Evolutionary conservation across 1,284 basidiomycete genomes (phyloP), one percentile per base, ranked within the genome.

Genomic region (Clitocybe nebularis): DNA sequence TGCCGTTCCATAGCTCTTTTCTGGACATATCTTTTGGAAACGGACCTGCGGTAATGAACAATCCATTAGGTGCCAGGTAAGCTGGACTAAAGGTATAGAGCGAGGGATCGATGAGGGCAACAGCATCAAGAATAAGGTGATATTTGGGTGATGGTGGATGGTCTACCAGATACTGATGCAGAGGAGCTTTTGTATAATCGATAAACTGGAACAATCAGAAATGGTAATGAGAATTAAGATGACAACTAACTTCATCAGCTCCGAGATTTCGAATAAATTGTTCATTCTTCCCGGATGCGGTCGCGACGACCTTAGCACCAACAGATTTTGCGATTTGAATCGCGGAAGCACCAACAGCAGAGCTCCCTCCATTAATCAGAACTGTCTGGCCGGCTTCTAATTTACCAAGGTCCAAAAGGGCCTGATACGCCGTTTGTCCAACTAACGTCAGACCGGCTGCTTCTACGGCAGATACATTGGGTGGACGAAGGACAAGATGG

Each of bases 291-390:
- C 54, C 61, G 1, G 79, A 82, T 9, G 78, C 80, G 2, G 72
- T 75, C 0, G 72, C 72, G 6, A 75, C 67, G 1, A 87, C 80
- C 7, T 58, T 71, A 29, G 74, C 69, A 0, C 79, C 78, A 45
- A 69, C 66, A 1, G 71, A 66, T 47, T 81, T 82, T 1, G 81
- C 80, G 20, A 86, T 63, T 53, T 87, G 82, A 29, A 85, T 77
- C 0, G 77, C 82, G 45, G 72, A 71, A 19, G 69, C 67, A 0
- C 84, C 86, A 1, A 85, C 81, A 2, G 75, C 63, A 1, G 79
- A 75, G 13, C 75, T 79, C 0, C 81, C 84, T 0, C 85, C 84
- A 34, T 84, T 79, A 47, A 88, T 66, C 47, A 86, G 73, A 3
- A 88, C 63, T 0, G 64, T 67, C 48, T 76, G 74, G 1, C 71